Conservation (phyloP, 1,284 basidiomycete species). For the Peniophora sp. region DNA sequence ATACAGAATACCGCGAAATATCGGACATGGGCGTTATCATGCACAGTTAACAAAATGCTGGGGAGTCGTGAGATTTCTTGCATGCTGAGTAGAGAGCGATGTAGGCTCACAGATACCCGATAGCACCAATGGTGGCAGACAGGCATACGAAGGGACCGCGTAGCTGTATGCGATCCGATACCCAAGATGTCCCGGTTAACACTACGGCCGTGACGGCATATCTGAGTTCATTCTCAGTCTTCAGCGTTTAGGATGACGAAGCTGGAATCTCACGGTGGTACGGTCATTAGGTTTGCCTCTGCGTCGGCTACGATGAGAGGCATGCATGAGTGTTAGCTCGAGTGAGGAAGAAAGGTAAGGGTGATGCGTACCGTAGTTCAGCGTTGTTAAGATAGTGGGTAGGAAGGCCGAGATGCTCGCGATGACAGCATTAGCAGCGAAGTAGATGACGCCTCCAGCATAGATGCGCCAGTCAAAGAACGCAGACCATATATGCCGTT, state of each 20-base stretch:
- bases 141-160: conserved; percentile 55
- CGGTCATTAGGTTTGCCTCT: conserved; percentile 61
- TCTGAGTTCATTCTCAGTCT: no score
- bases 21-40: conserved; percentile 37
- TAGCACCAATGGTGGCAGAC: conserved; percentile 43
- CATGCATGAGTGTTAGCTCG: not conserved
- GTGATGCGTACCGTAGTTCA: conserved; percentile 44
- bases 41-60: conserved; percentile 43
- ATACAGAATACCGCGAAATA: conserved; percentile 70
- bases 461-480: conserved; percentile 71
- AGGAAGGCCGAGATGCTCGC: conserved; percentile 79
- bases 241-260: no score
- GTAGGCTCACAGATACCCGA: conserved; percentile 59
- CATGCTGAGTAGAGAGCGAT: not conserved
- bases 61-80: conserved; percentile 10
- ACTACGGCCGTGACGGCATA: conserved; percentile 68
- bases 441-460: conserved; percentile 58
- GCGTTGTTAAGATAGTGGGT: conserved; percentile 74
- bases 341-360: not conserved
- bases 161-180: conserved; percentile 66
- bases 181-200: conserved; percentile 53
- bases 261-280: conserved; percentile 44
- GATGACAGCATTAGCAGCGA: conserved; percentile 72
- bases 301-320: conserved; percentile 31
- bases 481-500: conserved; percentile 56